A percentile compares a stretch with the other conserved stretches of the same genome.
phyloP scores from a whole-genome alignment of 495 filamentous ascomycete genomes.

The Tetracladium setigerum region DNA sequence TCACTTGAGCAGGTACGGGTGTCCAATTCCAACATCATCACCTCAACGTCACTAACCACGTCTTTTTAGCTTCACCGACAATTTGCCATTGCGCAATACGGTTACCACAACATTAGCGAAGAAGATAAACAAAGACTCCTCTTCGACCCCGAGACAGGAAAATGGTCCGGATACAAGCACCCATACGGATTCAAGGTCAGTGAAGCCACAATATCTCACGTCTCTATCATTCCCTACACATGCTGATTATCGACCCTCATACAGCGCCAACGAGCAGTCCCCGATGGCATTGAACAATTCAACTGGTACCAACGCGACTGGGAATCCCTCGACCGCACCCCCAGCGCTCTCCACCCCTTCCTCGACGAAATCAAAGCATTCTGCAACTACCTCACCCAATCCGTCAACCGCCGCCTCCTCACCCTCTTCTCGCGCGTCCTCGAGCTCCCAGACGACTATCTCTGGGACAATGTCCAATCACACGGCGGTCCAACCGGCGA shows the following conservation, averaged over 20 bases:
- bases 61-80: conserved; percentile 32
- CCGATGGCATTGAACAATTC: conserved; percentile 41
- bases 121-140: conserved; percentile 36
- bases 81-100: conserved; percentile 36
- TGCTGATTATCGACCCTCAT: not conserved
- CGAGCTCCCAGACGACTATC: conserved; percentile 36
- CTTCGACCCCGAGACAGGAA: conserved; percentile 30
- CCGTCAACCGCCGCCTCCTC: conserved; percentile 36
- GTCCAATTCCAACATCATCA: not conserved
- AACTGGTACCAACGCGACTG: conserved; percentile 38
- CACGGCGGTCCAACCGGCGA: conserved; percentile 36
- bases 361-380: conserved; percentile 39
- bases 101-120: conserved; percentile 36
- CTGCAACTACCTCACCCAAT: conserved; percentile 35
- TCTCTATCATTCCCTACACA: not conserved
- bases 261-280: conserved; percentile 27
- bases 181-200: conserved; percentile 34
- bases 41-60: not conserved
- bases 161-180: conserved; percentile 33
- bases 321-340: conserved; percentile 26
- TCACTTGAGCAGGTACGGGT: conserved; percentile 34
- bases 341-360: conserved; percentile 33
- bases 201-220: not conserved
- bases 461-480: conserved; percentile 39
- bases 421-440: conserved; percentile 38